These are phyloP conservation scores for Pleurotus pulmonarius DNA, from an alignment of 768 basidiomycete genomes.

Conservation along the genomic window DNA sequence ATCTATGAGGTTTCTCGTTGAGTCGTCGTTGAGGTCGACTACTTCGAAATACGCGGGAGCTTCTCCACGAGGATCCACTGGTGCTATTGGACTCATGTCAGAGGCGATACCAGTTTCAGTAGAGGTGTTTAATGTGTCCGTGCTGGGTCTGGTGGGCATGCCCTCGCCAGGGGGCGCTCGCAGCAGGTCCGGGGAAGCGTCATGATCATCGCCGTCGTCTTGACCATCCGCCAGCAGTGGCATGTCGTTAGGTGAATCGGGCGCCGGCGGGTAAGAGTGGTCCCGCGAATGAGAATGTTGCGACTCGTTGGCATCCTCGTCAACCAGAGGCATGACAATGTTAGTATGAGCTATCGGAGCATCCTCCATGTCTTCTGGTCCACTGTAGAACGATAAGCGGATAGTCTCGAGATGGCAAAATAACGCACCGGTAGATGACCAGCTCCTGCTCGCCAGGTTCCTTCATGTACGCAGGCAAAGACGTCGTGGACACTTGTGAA, in stretches of 20 bases:
- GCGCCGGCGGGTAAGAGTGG: constrained; percentile 33
- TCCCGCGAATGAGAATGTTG: constrained; percentile 24
- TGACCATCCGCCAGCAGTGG: constrained; percentile 32
- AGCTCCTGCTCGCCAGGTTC: constrained; percentile 82
- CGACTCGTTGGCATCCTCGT: constrained; percentile 30
- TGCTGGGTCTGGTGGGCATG: constrained; percentile 19
- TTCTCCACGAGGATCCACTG: constrained; percentile 48
- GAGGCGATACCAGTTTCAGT: constrained; percentile 26
- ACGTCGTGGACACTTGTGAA: constrained; percentile 76
- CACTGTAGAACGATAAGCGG: constrained; percentile 26
- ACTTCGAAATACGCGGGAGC: constrained; percentile 70
- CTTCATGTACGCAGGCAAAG: constrained; percentile 76
- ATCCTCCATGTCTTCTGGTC: constrained; percentile 53
- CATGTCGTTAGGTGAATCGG: constrained; percentile 34
- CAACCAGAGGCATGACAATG: constrained; percentile 30
- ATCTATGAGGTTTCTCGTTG: background rate
- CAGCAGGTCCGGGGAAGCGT: constrained; percentile 16
- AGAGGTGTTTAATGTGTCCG: constrained; percentile 25
- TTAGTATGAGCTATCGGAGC: constrained; percentile 38
- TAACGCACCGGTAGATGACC: constrained; percentile 53
- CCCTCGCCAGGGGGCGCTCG: constrained; percentile 16
- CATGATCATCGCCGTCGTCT: constrained; percentile 21
- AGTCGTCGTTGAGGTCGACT: constrained; percentile 16
- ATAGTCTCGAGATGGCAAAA: background rate
- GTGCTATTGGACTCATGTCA: constrained; percentile 16